Evolutionary conservation across 2,329 filamentous ascomycete species (phyloP).

Genomic region (Apiospora malaysiana): DNA sequence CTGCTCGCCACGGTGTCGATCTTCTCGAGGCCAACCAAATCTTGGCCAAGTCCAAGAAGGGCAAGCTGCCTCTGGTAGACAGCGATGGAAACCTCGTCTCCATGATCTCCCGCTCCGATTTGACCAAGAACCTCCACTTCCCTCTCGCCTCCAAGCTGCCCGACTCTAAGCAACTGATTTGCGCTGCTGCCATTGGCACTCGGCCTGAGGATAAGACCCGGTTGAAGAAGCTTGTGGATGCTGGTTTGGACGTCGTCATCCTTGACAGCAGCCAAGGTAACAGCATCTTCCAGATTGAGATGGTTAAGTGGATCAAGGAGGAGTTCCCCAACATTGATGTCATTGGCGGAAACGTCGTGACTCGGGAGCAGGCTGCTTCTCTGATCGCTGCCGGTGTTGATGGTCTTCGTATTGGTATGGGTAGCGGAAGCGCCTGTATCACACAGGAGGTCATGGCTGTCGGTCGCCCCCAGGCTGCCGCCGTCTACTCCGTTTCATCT

Average conservation of each 20-base stretch:
- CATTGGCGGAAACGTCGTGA: slow-evolving; percentile 98
- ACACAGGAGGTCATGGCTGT: slow-evolving; percentile 99
- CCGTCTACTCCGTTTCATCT: slow-evolving; percentile 86
- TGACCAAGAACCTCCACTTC: slow-evolving; percentile 99
- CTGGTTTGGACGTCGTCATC: slow-evolving; percentile 92
- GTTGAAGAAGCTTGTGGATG: slow-evolving; percentile 87
- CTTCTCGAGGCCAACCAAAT: slow-evolving; percentile 91
- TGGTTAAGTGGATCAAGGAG: slow-evolving; percentile 95
- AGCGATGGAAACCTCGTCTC: slow-evolving; percentile 84
- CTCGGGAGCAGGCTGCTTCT: slow-evolving; percentile 89
- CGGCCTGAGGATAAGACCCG: slow-evolving; percentile 90
- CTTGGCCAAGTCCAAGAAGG: slow-evolving; percentile 95
- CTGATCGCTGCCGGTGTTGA: slow-evolving; percentile 95
- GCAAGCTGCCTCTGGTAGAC: slow-evolving; percentile 94
- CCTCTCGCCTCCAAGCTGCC: slow-evolving; percentile 95
- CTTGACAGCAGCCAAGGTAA: slow-evolving; percentile 98
- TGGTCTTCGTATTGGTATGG: slow-evolving; percentile 98
- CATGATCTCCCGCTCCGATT: slow-evolving; percentile 89
- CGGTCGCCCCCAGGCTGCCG: slow-evolving; percentile 91
- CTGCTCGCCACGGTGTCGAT: slow-evolving; percentile 81
- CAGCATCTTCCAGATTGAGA: slow-evolving; percentile 97
- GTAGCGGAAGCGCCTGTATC: slow-evolving; percentile 96
- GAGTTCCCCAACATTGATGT: slow-evolving; percentile 88
- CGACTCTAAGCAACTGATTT: slow-evolving; percentile 96
- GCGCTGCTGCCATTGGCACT: slow-evolving; percentile 93